Evolutionary conservation across 2,329 filamentous ascomycete species (phyloP).

Genomic region (Pestalotiopsis sp.): DNA sequence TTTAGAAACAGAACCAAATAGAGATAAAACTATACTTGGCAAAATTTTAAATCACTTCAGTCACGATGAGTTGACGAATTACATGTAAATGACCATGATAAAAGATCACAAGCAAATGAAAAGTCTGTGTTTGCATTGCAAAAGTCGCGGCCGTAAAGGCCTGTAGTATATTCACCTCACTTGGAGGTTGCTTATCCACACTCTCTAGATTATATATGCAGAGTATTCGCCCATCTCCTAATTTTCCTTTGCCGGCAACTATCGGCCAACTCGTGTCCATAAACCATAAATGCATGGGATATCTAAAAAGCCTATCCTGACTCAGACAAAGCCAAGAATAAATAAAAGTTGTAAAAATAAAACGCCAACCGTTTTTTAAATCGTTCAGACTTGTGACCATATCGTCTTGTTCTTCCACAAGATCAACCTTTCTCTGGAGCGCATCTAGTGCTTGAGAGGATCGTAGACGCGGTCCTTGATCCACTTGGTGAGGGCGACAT

Average conservation of each 20-base stretch:
- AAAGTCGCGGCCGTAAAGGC: background rate
- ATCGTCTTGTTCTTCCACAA: background rate
- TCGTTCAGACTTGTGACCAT: background rate
- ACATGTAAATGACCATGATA: background rate
- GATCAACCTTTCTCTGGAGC: background rate
- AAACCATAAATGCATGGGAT: background rate
- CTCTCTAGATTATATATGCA: background rate
- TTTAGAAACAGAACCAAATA: background rate
- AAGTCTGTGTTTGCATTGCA: background rate
- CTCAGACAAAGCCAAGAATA: background rate
- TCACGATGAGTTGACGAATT: background rate
- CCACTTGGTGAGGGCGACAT: slow-evolving; percentile 61
- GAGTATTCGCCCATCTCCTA: background rate
- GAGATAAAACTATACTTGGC: background rate
- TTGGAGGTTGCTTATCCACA: background rate
- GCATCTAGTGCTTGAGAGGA: slow-evolving; percentile 41
- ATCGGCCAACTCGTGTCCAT: background rate
- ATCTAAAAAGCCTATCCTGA: background rate
- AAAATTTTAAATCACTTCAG: too few species aligned
- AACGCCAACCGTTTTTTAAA: background rate
- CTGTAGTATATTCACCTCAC: background rate
- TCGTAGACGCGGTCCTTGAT: slow-evolving; percentile 66
- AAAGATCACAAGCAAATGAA: background rate
- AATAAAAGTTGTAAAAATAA: background rate
- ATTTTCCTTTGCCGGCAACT: background rate